A percentile compares a stretch with the other conserved stretches of the same genome.
These are phyloP conservation scores for Neoarthrinium moseri DNA, from an alignment of 2,329 filamentous ascomycete species.

Conservation along the genomic window DNA sequence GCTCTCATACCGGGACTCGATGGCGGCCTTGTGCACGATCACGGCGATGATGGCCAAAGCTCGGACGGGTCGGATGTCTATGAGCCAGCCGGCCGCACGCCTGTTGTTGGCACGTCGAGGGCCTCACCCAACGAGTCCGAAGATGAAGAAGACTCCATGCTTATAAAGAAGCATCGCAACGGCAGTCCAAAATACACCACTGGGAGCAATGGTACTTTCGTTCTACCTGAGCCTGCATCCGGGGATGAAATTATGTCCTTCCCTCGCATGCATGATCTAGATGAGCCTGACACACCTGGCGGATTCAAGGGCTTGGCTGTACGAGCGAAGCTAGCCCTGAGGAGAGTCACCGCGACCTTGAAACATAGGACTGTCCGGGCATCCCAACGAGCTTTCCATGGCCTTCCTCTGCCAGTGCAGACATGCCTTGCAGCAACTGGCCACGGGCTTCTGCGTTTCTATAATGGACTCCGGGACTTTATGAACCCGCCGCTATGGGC, in stretches of 20 bases:
- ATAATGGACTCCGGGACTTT: slow-evolving; percentile 78
- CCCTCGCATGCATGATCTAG: slow-evolving; percentile 48
- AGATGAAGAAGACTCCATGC: slow-evolving; percentile 36
- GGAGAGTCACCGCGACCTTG: slow-evolving; percentile 22
- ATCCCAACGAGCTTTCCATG: slow-evolving; percentile 26
- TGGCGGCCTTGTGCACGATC: slow-evolving; percentile 34
- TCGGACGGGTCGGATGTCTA: slow-evolving; percentile 47
- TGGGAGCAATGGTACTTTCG: slow-evolving; percentile 18
- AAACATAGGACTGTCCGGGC: slow-evolving; percentile 18
- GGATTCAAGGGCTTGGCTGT: slow-evolving; percentile 41
- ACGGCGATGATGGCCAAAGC: slow-evolving; percentile 23
- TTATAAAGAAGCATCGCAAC: slow-evolving; percentile 24
- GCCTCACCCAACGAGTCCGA: slow-evolving; percentile 49
- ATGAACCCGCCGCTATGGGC: slow-evolving; percentile 99
- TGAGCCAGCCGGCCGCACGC: slow-evolving; percentile 56
- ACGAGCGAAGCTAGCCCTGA: slow-evolving; percentile 32
- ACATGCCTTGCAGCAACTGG: slow-evolving; percentile 26
- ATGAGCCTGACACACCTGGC: slow-evolving; percentile 38
- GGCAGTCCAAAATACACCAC: slow-evolving; percentile 26
- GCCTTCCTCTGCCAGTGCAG: slow-evolving; percentile 44
- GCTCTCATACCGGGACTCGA: slow-evolving; percentile 46
- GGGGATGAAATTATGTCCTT: slow-evolving; percentile 62
- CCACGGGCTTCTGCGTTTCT: slow-evolving; percentile 42
- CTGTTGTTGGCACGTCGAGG: slow-evolving; percentile 47
- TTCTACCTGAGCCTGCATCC: slow-evolving; percentile 37